These are phyloP conservation scores for Gloeostereum incarnatum DNA, from an alignment of 768 basidiomycete genomes.

Conservation along the genomic window DNA sequence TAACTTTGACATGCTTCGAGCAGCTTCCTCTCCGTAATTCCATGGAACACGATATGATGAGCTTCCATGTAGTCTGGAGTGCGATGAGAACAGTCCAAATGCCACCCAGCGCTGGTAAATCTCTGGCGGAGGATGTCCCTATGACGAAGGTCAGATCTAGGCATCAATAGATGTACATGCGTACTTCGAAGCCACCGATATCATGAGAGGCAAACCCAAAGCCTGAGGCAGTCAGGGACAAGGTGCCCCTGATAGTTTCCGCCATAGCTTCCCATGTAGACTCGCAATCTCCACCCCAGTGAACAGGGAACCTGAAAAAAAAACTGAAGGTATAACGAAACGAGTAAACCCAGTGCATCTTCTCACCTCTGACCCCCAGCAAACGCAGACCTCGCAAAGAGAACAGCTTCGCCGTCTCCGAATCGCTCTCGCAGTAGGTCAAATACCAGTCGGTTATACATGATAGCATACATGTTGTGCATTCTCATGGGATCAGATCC, in stretches of 20 bases:
- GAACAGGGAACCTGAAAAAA: constrained; percentile 28
- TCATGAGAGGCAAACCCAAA: constrained; percentile 71
- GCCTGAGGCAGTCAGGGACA: constrained; percentile 60
- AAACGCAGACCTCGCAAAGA: constrained; percentile 63
- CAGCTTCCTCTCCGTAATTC: constrained; percentile 67
- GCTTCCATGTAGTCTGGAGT: constrained; percentile 67
- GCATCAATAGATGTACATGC: neutral
- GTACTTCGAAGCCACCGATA: constrained; percentile 68
- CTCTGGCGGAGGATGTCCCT: constrained; percentile 59
- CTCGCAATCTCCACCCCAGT: constrained; percentile 74
- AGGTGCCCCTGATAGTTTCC: constrained; percentile 55
- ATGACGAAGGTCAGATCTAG: neutral
- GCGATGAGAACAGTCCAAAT: constrained; percentile 69
- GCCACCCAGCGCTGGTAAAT: constrained; percentile 74
- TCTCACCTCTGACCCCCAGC: constrained; percentile 57
- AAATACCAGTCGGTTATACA: constrained; percentile 69
- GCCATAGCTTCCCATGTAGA: constrained; percentile 75
- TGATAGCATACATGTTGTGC: constrained; percentile 64
- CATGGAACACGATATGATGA: constrained; percentile 71
- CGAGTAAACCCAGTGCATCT: neutral
- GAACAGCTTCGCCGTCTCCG: constrained; percentile 56
- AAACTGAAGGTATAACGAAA: neutral
- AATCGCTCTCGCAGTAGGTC: constrained; percentile 44
- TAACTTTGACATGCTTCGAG: constrained; percentile 50
- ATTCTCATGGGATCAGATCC: constrained; percentile 59